Conservation (phyloP, 1,139 yeast genomes). For the Kodamaea plutei region DNA sequence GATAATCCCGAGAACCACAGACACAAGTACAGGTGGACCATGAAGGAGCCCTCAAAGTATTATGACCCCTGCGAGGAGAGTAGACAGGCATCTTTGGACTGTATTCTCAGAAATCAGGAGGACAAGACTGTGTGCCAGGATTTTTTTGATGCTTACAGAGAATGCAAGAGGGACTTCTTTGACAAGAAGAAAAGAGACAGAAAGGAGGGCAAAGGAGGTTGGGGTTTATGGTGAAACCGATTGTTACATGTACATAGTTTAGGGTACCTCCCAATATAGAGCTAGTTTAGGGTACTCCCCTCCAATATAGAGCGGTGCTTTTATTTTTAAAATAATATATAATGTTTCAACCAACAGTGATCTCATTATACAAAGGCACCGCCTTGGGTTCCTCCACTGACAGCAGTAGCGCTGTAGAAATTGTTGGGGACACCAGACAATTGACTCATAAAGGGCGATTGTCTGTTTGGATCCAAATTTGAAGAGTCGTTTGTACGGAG, state of each 20-base stretch:
- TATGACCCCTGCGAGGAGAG: constrained; percentile 94
- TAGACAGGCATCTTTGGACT: constrained; percentile 77
- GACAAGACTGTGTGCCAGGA: constrained; percentile 72
- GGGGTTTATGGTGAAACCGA: constrained; percentile 39
- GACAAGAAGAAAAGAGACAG: constrained; percentile 36
- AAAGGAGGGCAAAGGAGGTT: constrained; percentile 39
- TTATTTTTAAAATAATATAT: no score
- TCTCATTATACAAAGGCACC: no score
- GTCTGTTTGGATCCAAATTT: constrained; percentile 7
- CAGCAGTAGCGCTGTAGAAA: no score
- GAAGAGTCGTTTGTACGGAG: constrained; percentile 1
- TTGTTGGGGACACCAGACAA: constrained; percentile 6
- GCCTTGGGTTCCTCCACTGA: no score
- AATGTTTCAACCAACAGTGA: no score
- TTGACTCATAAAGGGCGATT: constrained; percentile 9
- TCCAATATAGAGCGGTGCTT: no score
- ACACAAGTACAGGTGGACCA: constrained; percentile 56
- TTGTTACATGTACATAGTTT: neutral
- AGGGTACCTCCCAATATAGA: no score
- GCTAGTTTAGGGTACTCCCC: no score
- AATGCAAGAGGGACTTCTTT: constrained; percentile 83
- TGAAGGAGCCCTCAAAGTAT: constrained; percentile 76
- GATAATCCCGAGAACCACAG: constrained; percentile 67
- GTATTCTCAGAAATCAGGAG: constrained; percentile 74
- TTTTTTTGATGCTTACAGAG: constrained; percentile 88